Evolutionary conservation across 805 yeast species (phyloP), one percentile per base, ranked within the genome.

Genomic region (Monosporozyma aerobia): DNA sequence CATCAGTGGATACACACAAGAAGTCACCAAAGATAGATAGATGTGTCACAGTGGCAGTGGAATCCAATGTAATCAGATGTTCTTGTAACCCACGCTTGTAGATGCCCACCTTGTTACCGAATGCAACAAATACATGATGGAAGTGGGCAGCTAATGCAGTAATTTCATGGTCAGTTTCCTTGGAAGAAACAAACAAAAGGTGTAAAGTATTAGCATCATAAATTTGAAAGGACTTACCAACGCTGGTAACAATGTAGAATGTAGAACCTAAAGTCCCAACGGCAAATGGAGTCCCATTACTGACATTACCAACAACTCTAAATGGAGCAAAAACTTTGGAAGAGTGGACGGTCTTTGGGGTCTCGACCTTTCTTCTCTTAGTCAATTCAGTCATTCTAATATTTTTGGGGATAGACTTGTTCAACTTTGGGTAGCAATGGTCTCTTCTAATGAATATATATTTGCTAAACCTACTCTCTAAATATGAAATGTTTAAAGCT

Each of bases 191-290:
- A 69, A 94, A 92, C 23, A 92, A 72, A 56, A 92, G 73, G 59
- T 87, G 94, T 56, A 92, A 73, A 6, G 87, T 88, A 33, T 92
- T 81, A 61, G 87, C 96, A 71, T 94, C 99, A 63, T 87, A 94
- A 30, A 94, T 88, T 68, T 92, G 98, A 72, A 94, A 88, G 0
- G 92, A 77, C 51, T 82, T 77, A 2, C 97, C 98, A 23, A 94
- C 96, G 46, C 87, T 82, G 0, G 98, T 92, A 16, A 85, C 95
- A 41, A 89, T 80, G 62, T 90, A 86, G 62, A 86, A 90, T 1
- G 95, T 82, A 14, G 87, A 77, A 50, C 99, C 99, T 54, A 92
- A 75, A 1, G 92, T 82, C 29, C 98, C 95, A 22, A 89, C 74
- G 6, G 96, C 87, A 65, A 90, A 88, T 2, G 98, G 98, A 1